phyloP scores from a whole-genome alignment of 2,329 filamentous ascomycete species.

The Nakataea oryzae region DNA sequence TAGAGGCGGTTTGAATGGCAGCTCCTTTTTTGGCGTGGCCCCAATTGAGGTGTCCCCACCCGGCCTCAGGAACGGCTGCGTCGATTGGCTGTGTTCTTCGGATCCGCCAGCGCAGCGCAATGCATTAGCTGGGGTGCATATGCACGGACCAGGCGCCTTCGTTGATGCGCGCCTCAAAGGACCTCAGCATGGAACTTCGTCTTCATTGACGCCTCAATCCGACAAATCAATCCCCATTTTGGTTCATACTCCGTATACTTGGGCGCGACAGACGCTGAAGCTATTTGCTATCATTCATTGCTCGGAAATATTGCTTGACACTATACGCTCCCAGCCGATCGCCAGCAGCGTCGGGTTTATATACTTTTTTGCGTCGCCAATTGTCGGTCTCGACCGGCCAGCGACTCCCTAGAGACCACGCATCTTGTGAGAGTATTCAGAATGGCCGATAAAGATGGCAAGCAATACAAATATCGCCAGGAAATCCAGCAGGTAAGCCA shows the following conservation, averaged over 20 bases:
- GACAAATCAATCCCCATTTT: not conserved
- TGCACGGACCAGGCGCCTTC: not conserved
- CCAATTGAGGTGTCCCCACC: too few species aligned
- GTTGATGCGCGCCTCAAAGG: not conserved
- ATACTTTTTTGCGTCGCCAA: not conserved
- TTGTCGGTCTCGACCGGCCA: not conserved
- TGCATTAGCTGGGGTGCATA: not conserved
- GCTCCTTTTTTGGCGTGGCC: not conserved
- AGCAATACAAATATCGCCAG: constrained; percentile 77
- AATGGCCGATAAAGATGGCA: constrained; percentile 65
- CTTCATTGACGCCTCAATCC: not conserved
- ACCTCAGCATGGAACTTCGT: not conserved
- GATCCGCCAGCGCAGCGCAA: too few species aligned
- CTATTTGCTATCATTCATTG: not conserved
- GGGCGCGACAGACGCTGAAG: not conserved
- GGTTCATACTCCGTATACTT: not conserved
- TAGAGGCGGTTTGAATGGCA: too few species aligned
- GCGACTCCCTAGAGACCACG: not conserved
- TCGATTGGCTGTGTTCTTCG: not conserved
- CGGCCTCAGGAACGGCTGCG: not conserved
- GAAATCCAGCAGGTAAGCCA: constrained; percentile 84
- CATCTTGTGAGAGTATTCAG: not conserved
- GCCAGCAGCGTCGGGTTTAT: not conserved
- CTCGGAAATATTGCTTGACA: not conserved
- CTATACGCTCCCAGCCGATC: not conserved